Conservation (phyloP, 768 basidiomycete species). For the Rossbeevera mucosa region DNA sequence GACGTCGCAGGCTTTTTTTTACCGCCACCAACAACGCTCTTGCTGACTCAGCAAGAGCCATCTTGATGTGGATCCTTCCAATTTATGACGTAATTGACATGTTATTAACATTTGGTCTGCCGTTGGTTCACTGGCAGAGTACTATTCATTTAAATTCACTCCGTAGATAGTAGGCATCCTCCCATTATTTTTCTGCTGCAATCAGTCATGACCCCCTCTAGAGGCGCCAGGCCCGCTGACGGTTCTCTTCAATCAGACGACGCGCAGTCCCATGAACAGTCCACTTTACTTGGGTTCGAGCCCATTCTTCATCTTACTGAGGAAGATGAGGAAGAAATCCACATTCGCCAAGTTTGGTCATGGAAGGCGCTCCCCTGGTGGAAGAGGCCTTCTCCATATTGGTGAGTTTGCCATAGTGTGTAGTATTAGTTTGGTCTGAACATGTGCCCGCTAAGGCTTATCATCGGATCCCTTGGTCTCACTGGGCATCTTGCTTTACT, state of each 20-base stretch:
- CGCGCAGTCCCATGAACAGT: conserved; percentile 42
- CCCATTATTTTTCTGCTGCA: not conserved
- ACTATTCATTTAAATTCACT: not conserved
- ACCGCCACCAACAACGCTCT: too few relatives aligned
- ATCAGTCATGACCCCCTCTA: conserved; percentile 14
- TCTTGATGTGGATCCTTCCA: too few relatives aligned
- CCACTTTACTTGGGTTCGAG: conserved; percentile 26
- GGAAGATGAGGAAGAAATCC: conserved; percentile 21
- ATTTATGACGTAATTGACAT: not conserved
- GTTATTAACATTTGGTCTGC: too few relatives aligned
- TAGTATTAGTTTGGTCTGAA: not conserved
- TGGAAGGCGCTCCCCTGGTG: conserved; percentile 58
- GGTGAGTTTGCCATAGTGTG: conserved; percentile 42
- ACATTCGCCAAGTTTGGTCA: conserved; percentile 24
- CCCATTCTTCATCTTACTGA: conserved; percentile 7
- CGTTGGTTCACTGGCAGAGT: too few relatives aligned
- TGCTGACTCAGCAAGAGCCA: too few relatives aligned
- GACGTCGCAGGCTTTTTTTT: too few relatives aligned
- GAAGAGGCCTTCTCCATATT: conserved; percentile 67
- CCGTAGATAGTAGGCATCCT: not conserved
- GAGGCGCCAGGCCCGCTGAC: conserved; percentile 1
- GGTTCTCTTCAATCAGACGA: conserved; percentile 42
- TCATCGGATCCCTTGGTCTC: conserved; percentile 50
- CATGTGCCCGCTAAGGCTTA: conserved; percentile 43
- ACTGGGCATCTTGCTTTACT: conserved; percentile 53